These are phyloP conservation scores for Neofusicoccum cordaticola DNA, from an alignment of 2,329 filamentous ascomycete species.

Conservation along the genomic window DNA sequence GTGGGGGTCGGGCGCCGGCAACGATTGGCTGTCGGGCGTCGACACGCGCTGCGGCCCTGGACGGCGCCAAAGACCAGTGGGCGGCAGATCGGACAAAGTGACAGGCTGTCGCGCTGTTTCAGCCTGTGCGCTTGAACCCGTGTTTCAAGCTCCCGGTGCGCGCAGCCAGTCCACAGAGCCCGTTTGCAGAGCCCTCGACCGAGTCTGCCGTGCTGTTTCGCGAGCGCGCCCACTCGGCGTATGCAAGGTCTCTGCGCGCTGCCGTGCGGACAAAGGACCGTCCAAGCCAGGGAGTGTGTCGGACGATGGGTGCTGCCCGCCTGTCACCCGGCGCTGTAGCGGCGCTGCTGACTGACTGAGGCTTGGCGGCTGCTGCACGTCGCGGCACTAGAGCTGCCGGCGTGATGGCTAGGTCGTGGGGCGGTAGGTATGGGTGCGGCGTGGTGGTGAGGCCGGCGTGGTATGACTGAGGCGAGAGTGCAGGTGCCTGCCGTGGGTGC, in stretches of 20 bases:
- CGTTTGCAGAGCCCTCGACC: slow-evolving; percentile 7
- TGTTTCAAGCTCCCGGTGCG: slow-evolving; percentile 8
- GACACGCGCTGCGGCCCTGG: slow-evolving; percentile 9
- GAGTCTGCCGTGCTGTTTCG: slow-evolving; percentile 14
- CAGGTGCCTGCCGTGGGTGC: neutral
- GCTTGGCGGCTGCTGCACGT: neutral
- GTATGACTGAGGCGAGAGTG: neutral
- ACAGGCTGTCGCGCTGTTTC: slow-evolving; percentile 15
- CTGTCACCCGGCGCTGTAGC: neutral
- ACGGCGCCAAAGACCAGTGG: slow-evolving; percentile 4
- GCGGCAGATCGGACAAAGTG: slow-evolving; percentile 13
- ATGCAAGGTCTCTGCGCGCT: slow-evolving; percentile 13
- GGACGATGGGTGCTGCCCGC: slow-evolving; percentile 7
- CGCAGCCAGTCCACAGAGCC: neutral
- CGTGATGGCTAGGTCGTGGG: neutral
- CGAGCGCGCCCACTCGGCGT: slow-evolving; percentile 1
- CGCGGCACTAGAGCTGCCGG: neutral
- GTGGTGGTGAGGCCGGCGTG: neutral
- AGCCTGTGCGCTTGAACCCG: slow-evolving; percentile 2
- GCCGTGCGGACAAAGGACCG: slow-evolving; percentile 10
- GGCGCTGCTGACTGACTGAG: neutral
- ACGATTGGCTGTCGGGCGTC: neutral
- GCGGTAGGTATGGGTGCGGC: neutral
- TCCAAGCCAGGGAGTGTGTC: slow-evolving; percentile 12
- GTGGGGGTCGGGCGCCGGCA: neutral